A percentile compares a stretch with the other conserved stretches of the same genome.
phyloP scores from a whole-genome alignment of 352 stramenopile species.

The Hyaloperonospora brassicae region DNA sequence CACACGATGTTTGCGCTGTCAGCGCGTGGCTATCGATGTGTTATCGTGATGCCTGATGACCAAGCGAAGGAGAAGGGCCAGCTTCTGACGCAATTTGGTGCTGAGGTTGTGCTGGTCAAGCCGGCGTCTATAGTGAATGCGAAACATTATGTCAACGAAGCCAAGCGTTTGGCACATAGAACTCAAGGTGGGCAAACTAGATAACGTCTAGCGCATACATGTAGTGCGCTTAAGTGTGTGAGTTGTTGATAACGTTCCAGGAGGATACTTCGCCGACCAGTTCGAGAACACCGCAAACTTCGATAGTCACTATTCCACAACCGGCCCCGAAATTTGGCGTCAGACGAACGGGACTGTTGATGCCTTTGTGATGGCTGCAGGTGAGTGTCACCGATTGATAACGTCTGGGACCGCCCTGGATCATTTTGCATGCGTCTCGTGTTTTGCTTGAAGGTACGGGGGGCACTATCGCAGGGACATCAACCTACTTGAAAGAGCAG shows the following conservation, averaged over 20 bases:
- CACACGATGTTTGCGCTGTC: not conserved
- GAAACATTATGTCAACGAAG: conserved; percentile 97
- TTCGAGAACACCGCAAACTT: conserved; percentile 98
- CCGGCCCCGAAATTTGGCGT: conserved; percentile 93
- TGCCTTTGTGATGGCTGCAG: conserved; percentile 97
- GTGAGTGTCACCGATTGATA: conserved; percentile 24
- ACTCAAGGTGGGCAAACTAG: conserved; percentile 45
- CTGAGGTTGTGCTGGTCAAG: conserved; percentile 83
- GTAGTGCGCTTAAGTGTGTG: not conserved
- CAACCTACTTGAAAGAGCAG: conserved; percentile 88
- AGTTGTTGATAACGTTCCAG: conserved; percentile 17
- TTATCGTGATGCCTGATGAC: conserved; percentile 98
- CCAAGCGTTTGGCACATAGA: conserved; percentile 72
- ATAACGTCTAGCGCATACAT: not conserved
- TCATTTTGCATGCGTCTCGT: conserved; percentile 2
- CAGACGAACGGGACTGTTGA: conserved; percentile 89
- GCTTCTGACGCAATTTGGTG: conserved; percentile 74
- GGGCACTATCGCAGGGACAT: conserved; percentile 95
- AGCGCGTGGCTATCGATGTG: conserved; percentile 90
- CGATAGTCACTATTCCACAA: conserved; percentile 89
- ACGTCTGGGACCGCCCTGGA: not conserved
- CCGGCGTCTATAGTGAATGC: conserved; percentile 95
- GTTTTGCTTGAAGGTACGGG: conserved; percentile 74
- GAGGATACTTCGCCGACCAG: conserved; percentile 95
- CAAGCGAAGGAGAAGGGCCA: conserved; percentile 90